A percentile compares a stretch with the other conserved stretches of the same genome.
Conservation (phyloP, 192 early-diverging fungal genomes). For the Backusella circina region DNA sequence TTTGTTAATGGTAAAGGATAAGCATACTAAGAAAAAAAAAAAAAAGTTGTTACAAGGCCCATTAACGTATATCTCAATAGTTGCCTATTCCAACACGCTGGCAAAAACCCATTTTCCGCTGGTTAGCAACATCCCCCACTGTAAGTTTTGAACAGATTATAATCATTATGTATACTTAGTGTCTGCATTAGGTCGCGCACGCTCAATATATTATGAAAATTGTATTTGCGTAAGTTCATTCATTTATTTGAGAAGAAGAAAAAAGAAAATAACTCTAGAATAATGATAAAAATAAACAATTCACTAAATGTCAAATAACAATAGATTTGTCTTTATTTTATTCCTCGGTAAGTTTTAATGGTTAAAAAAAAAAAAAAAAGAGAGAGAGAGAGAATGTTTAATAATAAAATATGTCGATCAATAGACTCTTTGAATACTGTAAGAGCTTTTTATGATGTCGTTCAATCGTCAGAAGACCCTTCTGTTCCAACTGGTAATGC, state of each 20-base stretch:
- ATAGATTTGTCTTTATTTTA: slow-evolving; percentile 50
- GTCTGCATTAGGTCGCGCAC: slow-evolving; percentile 19
- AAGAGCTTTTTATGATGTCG: slow-evolving; percentile 27
- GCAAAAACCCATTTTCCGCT: slow-evolving; percentile 45
- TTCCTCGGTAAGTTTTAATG: slow-evolving; percentile 46
- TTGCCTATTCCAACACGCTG: slow-evolving; percentile 48
- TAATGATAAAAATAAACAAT: not conserved
- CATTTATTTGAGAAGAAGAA: not conserved
- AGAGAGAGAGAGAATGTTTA: not conserved
- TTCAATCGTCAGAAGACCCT: slow-evolving; percentile 6
- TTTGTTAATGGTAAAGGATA: slow-evolving; percentile 11
- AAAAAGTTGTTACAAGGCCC: not conserved
- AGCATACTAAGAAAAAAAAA: too few species aligned
- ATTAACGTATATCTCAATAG: slow-evolving; percentile 19
- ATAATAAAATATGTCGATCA: not conserved
- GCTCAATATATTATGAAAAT: slow-evolving; percentile 44
- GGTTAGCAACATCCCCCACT: slow-evolving; percentile 36
- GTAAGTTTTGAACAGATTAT: slow-evolving; percentile 20
- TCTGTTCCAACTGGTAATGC: slow-evolving; percentile 7
- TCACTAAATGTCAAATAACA: not conserved
- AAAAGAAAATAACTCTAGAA: not conserved
- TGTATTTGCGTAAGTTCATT: slow-evolving; percentile 44
- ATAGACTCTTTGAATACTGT: slow-evolving; percentile 49
- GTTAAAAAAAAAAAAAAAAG: not conserved
- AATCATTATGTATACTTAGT: not conserved